These are phyloP conservation scores for Heritiera fomes DNA, from an alignment of 345 rosid species.

Conservation along the genomic window DNA sequence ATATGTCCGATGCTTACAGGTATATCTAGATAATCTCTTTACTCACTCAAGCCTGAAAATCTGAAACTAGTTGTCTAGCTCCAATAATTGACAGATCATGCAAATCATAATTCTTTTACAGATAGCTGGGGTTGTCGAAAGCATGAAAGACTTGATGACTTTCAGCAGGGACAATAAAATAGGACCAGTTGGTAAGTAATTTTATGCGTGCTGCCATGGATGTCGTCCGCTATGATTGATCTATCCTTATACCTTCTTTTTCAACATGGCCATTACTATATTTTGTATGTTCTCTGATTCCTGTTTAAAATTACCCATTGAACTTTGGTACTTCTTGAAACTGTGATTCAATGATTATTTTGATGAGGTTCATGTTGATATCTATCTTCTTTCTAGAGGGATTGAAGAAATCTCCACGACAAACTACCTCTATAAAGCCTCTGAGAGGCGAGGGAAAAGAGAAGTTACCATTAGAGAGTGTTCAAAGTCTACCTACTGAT, in stretches of 20 bases:
- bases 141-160: slow-evolving; percentile 5
- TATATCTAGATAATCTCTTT: neutral
- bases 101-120: neutral
- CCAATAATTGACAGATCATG: neutral
- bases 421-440: neutral
- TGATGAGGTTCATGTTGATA: neutral
- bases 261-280: too few species aligned
- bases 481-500: neutral
- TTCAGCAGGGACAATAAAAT: slow-evolving; percentile 7
- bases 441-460: slow-evolving; percentile 1
- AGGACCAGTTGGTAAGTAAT: neutral
- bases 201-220: too few species aligned
- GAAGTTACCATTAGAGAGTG: neutral
- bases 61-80: neutral
- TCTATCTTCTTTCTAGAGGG: neutral
- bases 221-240: too few species aligned
- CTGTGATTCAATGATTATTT: neutral
- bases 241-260: too few species aligned
- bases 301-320: neutral
- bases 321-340: neutral
- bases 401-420: slow-evolving; percentile 1
- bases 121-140: slow-evolving; percentile 1
- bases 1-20: neutral
- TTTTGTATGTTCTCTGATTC: too few species aligned
- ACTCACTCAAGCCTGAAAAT: neutral